Evolutionary conservation across 1,284 basidiomycete species (phyloP), one percentile per base, ranked within the genome.

Genomic region (Sporisorium reilianum): DNA sequence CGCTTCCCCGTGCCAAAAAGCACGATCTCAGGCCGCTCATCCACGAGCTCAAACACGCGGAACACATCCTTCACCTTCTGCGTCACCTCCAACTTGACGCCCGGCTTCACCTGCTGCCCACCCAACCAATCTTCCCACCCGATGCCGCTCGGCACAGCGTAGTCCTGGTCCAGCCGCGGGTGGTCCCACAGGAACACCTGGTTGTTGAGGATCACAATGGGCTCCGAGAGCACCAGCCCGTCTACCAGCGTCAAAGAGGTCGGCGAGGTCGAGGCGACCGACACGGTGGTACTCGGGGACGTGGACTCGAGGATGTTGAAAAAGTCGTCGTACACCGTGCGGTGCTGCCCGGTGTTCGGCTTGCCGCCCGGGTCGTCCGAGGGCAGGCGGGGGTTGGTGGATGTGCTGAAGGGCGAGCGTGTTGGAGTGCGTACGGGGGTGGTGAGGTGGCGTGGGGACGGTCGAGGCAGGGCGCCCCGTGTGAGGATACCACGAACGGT

Each of bases 181-280:
- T 93, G 91, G 81, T 97, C 91, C 95, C 95, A 99, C 36, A 98
- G 85, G 58, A 95, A 92, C 0, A 93, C 92, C 53, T 67, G 55
- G 6, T 93, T 93, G 75, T 94, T 92, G 5, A 96, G 85, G 71
- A 99, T 92, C 16, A 98, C 88, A 68, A 91, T 91, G 0, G 94
- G 89, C 0, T 90, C 90, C 0, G 90, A 89, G 0, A 97, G 84
- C 14, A 93, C 85, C 25, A 96, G 88, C 1, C 94, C 94, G 30
- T 74, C 77, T 0, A 79, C 87, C 2, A 81, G 65, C 5, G 80
- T 81, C 11, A 80, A 58, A 1, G 55, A 61, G 1, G 59, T 54
- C 7, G 64, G 62, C 1, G 75, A 72, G 34, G 78, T 77, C 6
- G 72, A 73, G 3, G 64, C 44, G 38, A 79, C 51, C 1, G 64